A percentile compares a stretch with the other conserved stretches of the same genome.
Conservation (phyloP, 129 eudicot genomes). For the Flaveria ramosissima region DNA sequence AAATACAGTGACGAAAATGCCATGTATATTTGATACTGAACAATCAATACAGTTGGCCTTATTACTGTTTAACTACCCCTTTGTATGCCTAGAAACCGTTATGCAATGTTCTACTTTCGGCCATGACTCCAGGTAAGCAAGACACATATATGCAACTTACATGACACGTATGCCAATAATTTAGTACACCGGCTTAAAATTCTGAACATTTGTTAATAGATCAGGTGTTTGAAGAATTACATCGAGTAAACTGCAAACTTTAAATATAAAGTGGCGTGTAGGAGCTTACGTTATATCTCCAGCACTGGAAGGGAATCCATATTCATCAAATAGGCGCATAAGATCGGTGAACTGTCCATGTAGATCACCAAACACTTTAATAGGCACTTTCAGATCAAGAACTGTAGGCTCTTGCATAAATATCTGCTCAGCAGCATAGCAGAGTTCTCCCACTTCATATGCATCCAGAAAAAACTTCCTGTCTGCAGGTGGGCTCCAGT, state of each 20-base stretch:
- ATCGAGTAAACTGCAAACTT: not conserved
- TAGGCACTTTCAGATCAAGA: constrained; percentile 91
- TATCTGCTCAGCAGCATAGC: constrained; percentile 96
- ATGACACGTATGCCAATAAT: not conserved
- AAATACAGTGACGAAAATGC: not conserved
- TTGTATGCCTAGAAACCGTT: not conserved
- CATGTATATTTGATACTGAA: not conserved
- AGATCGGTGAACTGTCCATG: constrained; percentile 98
- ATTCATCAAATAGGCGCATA: constrained; percentile 96
- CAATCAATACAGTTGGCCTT: not conserved
- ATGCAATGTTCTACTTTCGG: too few relatives aligned
- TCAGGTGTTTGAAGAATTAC: constrained; percentile 1
- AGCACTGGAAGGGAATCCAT: constrained; percentile 94
- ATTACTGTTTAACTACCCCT: not conserved
- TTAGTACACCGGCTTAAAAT: not conserved
- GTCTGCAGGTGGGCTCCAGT: constrained; percentile 88
- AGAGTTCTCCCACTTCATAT: constrained; percentile 97
- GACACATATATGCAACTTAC: not conserved
- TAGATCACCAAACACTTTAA: constrained; percentile 96
- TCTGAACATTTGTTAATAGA: not conserved
- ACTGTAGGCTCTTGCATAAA: constrained; percentile 92
- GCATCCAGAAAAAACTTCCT: constrained; percentile 91
- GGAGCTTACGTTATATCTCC: constrained; percentile 88
- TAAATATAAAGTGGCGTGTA: not conserved
- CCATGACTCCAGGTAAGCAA: not conserved